These are phyloP conservation scores for Triglochin maritima DNA, from an alignment of 106 monocot genomes.

Conservation along the genomic window DNA sequence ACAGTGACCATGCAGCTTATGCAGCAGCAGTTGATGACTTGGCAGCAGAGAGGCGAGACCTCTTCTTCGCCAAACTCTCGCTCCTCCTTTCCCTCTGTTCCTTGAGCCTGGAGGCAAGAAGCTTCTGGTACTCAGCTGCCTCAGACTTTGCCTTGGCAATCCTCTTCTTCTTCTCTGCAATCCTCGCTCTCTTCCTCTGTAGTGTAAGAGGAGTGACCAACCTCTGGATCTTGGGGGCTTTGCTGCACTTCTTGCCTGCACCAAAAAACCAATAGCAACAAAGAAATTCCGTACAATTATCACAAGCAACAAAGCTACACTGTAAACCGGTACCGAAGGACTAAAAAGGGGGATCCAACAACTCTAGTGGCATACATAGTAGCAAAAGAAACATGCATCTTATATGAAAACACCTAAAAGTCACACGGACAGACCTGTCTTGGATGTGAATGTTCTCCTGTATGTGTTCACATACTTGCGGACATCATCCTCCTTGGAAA, in stretches of 20 bases:
- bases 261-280: not conserved
- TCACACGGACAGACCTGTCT: constrained; percentile 7
- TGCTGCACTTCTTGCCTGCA: constrained; percentile 56
- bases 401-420: too few species aligned
- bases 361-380: too few species aligned
- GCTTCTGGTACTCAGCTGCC: constrained; percentile 76
- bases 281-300: too few species aligned
- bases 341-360: too few species aligned
- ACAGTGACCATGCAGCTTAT: not conserved
- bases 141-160: constrained; percentile 57
- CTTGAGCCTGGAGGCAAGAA: constrained; percentile 54
- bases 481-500: constrained; percentile 51
- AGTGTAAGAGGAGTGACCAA: constrained; percentile 30
- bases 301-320: too few species aligned
- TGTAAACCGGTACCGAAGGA: too few species aligned
- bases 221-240: constrained; percentile 58
- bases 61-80: constrained; percentile 67
- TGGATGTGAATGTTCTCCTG: constrained; percentile 52
- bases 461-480: constrained; percentile 78
- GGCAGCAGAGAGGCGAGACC: constrained; percentile 32
- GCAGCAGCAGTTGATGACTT: constrained; percentile 18
- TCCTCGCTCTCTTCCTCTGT: constrained; percentile 34
- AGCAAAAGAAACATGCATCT: too few species aligned
- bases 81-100: constrained; percentile 55
- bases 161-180: constrained; percentile 50